Base-by-base conservation (phyloP, 2,329 filamentous ascomycete genomes). In the Camptophora hylomeconis region DNA sequence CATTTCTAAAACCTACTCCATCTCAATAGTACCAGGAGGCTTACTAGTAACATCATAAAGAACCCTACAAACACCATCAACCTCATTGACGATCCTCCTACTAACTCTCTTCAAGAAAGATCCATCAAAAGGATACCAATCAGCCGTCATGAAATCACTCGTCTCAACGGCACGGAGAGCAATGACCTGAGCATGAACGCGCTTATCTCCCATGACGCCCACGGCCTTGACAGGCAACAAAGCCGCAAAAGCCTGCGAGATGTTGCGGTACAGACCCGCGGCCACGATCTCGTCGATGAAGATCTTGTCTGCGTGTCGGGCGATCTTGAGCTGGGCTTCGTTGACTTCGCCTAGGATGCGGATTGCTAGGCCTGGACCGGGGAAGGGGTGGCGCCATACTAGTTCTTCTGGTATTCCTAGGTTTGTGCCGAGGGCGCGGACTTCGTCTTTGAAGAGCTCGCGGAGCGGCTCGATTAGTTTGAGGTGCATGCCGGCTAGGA, bases 291-390 rank as follows among this genome's bases (percentile, higher is more conserved):
- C 57, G 20, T 45, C 45, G 41, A 62, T 61, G 46, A 60, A 63
- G 37, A 61, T 61, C 40, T 58, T 45, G 38, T 60, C 57, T 6
- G 57, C 57, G 34, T 55, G 40, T 20, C 57, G 50, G 31, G 73
- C 81, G 39, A 92, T 89, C 31, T 72, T 71, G 10, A 93, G 77
- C 22, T 78, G 71, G 49, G 86, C 79, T 2, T 65, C 67, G 1
- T 81, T 92, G 9, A 93, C 75, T 44, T 92, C 84, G 19, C 86
- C 86, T 1, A 93, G 61, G 36, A 93, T 77, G 30, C 81, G 69
- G 42, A 89, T 80, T 9, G 70, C 82, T 36, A 92, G 72, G 28
- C 75, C 73, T 8, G 75, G 77, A 21, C 79, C 79, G 0, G 77
- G 77, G 65, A 83, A 84, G 14, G 79, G 78, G 47, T 84, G 80